Conservation (phyloP, 371 early-diverging fungal genomes). For the Massospora cicadina region DNA sequence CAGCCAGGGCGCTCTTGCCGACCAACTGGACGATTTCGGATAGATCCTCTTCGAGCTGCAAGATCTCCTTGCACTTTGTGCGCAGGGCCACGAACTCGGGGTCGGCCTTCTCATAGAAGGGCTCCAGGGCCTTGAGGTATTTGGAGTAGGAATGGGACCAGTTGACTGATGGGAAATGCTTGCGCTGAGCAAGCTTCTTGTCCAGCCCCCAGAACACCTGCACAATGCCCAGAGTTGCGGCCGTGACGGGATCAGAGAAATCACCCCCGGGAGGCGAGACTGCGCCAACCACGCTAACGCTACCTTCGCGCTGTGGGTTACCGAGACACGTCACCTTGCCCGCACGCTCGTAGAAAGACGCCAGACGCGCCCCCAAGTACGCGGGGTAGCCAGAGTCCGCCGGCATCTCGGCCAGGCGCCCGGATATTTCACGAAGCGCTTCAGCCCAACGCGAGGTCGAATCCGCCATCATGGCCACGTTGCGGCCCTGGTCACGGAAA, state of each 20-base stretch:
- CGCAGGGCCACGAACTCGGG: constrained; percentile 84
- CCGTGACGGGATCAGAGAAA: constrained; percentile 99
- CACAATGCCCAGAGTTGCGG: constrained; percentile 97
- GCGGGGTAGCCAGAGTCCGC: constrained; percentile 99
- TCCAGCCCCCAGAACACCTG: constrained; percentile 99
- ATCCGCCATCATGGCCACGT: constrained; percentile 99
- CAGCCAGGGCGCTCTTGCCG: constrained; percentile 94
- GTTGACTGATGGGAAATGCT: constrained; percentile 99
- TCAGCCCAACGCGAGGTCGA: constrained; percentile 99
- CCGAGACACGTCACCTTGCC: constrained; percentile 95
- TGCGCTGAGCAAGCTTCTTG: constrained; percentile 99
- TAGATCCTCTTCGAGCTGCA: constrained; percentile 98
- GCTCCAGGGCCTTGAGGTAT: constrained; percentile 93
- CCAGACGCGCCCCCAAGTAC: constrained; percentile 97
- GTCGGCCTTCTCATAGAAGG: constrained; percentile 89
- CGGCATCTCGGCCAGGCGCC: constrained; percentile 99
- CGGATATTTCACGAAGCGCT: constrained; percentile 99
- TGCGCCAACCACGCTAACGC: constrained; percentile 98
- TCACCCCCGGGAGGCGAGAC: constrained; percentile 99
- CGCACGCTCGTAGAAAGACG: constrained; percentile 99
- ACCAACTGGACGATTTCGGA: constrained; percentile 99
- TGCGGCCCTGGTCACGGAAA: constrained; percentile 99
- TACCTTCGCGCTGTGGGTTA: constrained; percentile 86
- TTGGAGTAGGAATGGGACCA: constrained; percentile 99
- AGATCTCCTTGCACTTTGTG: constrained; percentile 92